Evolutionary conservation across 768 basidiomycete species (phyloP), one percentile per base, ranked within the genome.

Genomic region (Tylopilus sp.): DNA sequence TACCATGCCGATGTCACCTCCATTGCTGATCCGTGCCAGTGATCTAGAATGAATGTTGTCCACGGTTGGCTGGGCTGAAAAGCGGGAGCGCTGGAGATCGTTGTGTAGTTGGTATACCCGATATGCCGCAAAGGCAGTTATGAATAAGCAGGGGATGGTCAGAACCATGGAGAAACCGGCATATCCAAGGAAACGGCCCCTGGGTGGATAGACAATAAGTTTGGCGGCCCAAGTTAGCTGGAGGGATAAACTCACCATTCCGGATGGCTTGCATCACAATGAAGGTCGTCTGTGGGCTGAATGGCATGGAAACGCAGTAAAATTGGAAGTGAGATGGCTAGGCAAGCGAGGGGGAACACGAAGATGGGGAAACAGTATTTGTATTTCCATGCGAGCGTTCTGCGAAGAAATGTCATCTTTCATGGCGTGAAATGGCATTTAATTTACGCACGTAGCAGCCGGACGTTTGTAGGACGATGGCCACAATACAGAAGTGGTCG

Each of bases 121-220:
- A 40, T 40, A 42, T 6, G 57, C 57, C 3, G 68, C 53, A 17
- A 31, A 25, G 50, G 47, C 55, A 4, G 82, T 80, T 12, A 83
- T 63, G 53, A 74, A 67, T 36, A 82, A 64, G 42, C 77, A 78
- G 3, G 85, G 84, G 15, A 83, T 62, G 3, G 75, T 68, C 10
- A 80, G 63, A 39, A 80, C 48, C 50, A 83, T 71, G 0, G 83
- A 76, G 7, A 75, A 60, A 7, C 83, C 85, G 12, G 83, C 78
- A 57, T 85, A 86, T 35, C 80, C 78, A n/a, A 83, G 57, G 49
- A 86, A 75, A 40, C 85, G 80, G 26, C 79, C 73, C 85, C 85
- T 86, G 48, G 2, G 41, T 48, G 43, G 35, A 41, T 28, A 39
- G 23, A 48, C 47, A n/a, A 26, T 38, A 45, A 9, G 42, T 40